phyloP scores from a whole-genome alignment of 1,284 basidiomycete genomes.

The Pseudozyma sp. region DNA sequence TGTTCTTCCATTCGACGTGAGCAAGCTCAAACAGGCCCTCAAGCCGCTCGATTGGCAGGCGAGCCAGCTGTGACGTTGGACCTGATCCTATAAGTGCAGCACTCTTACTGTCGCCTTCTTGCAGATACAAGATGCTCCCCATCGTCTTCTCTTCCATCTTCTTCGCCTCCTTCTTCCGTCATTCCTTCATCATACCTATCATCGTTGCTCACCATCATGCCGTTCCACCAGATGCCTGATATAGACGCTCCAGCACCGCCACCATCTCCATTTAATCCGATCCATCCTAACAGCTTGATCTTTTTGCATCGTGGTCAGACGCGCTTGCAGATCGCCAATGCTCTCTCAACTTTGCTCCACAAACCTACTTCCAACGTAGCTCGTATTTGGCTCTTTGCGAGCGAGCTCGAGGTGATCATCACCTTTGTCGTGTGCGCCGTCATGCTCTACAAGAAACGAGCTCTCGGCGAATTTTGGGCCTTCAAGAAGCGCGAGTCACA shows the following conservation, averaged over 20 bases:
- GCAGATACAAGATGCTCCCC: no score
- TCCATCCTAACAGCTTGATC: constrained; percentile 14
- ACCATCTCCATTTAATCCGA: neutral
- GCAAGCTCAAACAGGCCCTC: no score
- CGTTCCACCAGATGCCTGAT: neutral
- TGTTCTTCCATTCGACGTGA: no score
- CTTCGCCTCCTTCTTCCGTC: neutral
- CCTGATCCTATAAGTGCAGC: no score
- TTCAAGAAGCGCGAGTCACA: constrained; percentile 14
- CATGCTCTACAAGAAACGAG: constrained; percentile 26
- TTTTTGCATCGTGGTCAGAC: constrained; percentile 29
- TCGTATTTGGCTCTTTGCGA: constrained; percentile 15
- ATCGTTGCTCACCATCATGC: constrained; percentile 7
- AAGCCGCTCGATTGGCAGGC: no score
- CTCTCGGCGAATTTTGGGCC: constrained; percentile 29
- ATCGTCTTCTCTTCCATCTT: neutral
- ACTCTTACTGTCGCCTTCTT: no score
- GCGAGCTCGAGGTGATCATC: constrained; percentile 18
- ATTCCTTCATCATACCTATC: neutral
- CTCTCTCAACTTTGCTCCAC: constrained; percentile 9
- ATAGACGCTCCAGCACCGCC: neutral
- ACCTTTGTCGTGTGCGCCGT: constrained; percentile 25
- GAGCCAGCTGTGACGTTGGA: no score
- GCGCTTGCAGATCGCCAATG: constrained; percentile 7
- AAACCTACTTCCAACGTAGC: neutral